Conservation (phyloP, 1,284 basidiomycete genomes). For the Cutaneotrichosporon dermatis region DNA sequence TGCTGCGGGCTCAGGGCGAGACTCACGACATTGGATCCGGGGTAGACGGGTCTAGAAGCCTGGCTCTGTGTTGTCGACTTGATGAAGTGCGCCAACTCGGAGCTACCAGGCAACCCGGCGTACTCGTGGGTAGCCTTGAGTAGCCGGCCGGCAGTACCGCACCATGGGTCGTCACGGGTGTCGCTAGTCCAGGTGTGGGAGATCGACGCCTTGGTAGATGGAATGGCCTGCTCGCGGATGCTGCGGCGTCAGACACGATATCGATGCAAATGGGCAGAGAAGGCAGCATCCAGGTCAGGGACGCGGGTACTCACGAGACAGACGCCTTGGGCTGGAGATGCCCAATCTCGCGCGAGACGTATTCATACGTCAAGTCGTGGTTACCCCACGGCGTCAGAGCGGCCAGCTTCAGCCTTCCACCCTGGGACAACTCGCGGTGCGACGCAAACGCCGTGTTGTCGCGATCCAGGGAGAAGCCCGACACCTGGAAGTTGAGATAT, state of each 20-base stretch:
- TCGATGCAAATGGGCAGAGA: background rate
- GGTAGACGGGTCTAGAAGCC: constrained; percentile 58
- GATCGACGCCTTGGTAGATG: constrained; percentile 75
- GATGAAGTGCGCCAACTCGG: constrained; percentile 60
- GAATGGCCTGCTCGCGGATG: constrained; percentile 74
- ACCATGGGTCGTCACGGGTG: constrained; percentile 67
- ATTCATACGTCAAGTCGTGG: constrained; percentile 78
- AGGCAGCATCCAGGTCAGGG: no score
- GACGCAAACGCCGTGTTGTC: constrained; percentile 52
- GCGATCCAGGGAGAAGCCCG: constrained; percentile 50
- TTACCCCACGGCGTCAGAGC: constrained; percentile 53
- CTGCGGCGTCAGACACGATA: constrained; percentile 49
- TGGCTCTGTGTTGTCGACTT: constrained; percentile 66
- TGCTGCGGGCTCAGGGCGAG: no score
- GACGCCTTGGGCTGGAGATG: constrained; percentile 69
- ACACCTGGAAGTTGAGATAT: constrained; percentile 38
- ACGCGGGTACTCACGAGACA: constrained; percentile 57
- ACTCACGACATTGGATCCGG: constrained; percentile 47
- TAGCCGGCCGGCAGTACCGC: constrained; percentile 63
- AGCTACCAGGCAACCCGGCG: constrained; percentile 69
- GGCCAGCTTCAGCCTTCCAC: constrained; percentile 45
- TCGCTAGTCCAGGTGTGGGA: constrained; percentile 74
- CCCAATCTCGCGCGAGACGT: constrained; percentile 67
- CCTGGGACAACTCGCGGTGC: constrained; percentile 49
- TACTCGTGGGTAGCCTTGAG: constrained; percentile 66